A percentile compares a stretch with the other conserved stretches of the same genome.
These are phyloP conservation scores for Kuraishia piskuri DNA, from an alignment of 805 yeast genomes.

Conservation along the genomic window DNA sequence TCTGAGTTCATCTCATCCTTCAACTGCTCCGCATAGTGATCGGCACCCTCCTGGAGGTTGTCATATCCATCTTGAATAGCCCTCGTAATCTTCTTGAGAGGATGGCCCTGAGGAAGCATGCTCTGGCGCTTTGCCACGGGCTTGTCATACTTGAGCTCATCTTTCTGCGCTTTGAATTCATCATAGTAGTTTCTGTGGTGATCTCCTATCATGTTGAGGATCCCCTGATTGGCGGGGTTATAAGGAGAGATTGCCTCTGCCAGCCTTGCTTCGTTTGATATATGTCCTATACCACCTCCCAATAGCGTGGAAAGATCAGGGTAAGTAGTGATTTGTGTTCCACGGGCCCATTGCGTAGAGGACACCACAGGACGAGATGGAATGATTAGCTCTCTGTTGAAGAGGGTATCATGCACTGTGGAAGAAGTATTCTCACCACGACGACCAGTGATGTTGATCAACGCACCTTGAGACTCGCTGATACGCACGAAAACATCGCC, in stretches of 20 bases:
- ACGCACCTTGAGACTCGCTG: constrained; percentile 42
- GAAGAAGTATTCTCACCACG: constrained; percentile 16
- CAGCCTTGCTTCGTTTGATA: constrained; percentile 50
- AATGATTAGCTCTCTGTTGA: constrained; percentile 55
- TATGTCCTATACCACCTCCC: constrained; percentile 70
- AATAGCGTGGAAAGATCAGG: constrained; percentile 58
- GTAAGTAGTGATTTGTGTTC: constrained; percentile 43
- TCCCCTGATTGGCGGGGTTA: constrained; percentile 20
- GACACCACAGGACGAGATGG: constrained; percentile 79
- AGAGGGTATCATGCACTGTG: constrained; percentile 44
- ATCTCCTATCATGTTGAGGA: constrained; percentile 2
- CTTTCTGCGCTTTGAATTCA: constrained; percentile 2
- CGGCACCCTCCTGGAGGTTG: constrained; percentile 41
- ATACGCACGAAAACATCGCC: constrained; percentile 51
- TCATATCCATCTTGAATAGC: constrained; percentile 45
- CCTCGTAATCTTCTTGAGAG: constrained; percentile 13
- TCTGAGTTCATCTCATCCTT: constrained; percentile 46
- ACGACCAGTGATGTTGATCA: constrained; percentile 35
- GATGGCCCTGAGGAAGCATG: neutral
- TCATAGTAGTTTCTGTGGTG: constrained; percentile 2
- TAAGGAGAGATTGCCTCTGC: constrained; percentile 38
- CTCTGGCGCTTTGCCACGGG: constrained; percentile 29
- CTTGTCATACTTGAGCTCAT: constrained; percentile 30
- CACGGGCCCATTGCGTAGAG: constrained; percentile 82
- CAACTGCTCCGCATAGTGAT: constrained; percentile 47